phyloP scores from a whole-genome alignment of 805 yeast genomes.

The Starmerella khaoyaiensis region DNA sequence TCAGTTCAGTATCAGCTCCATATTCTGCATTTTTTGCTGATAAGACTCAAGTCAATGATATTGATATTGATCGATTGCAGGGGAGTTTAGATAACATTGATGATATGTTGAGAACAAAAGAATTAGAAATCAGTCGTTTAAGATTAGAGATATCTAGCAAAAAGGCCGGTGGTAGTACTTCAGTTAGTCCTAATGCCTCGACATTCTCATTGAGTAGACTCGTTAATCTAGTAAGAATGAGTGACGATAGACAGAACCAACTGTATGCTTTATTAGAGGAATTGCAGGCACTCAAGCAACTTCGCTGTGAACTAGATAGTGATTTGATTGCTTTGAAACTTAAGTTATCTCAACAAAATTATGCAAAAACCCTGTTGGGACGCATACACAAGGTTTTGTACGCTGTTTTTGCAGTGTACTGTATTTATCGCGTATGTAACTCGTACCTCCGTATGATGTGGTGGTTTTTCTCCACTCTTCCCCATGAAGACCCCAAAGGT shows the following conservation, averaged over 20 bases:
- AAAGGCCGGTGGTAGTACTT: slow-evolving; percentile 9
- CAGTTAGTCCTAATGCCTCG: neutral
- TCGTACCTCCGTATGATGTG: slow-evolving; percentile 22
- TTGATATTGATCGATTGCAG: slow-evolving; percentile 25
- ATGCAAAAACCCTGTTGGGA: slow-evolving; percentile 26
- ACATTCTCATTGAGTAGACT: slow-evolving; percentile 12
- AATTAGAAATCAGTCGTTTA: slow-evolving; percentile 21
- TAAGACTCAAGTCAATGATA: slow-evolving; percentile 22
- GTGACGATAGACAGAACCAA: slow-evolving; percentile 11
- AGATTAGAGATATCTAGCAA: slow-evolving; percentile 21
- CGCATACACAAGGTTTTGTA: slow-evolving; percentile 22
- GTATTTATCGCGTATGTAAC: slow-evolving; percentile 31
- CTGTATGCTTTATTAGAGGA: slow-evolving; percentile 21
- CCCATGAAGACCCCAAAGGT: slow-evolving; percentile 7
- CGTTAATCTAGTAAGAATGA: slow-evolving; percentile 10
- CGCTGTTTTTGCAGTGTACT: slow-evolving; percentile 29
- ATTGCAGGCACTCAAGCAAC: slow-evolving; percentile 26
- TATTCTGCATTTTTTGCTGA: slow-evolving; percentile 26
- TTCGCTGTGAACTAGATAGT: slow-evolving; percentile 25
- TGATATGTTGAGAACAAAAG: slow-evolving; percentile 23
- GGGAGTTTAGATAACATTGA: slow-evolving; percentile 25
- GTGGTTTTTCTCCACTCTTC: slow-evolving; percentile 17
- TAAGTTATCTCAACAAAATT: slow-evolving; percentile 22
- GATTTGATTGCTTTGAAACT: slow-evolving; percentile 24
- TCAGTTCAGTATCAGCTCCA: slow-evolving; percentile 33